phyloP scores from a whole-genome alignment of 2,329 filamentous ascomycete species.

The Albifimbria verrucaria region DNA sequence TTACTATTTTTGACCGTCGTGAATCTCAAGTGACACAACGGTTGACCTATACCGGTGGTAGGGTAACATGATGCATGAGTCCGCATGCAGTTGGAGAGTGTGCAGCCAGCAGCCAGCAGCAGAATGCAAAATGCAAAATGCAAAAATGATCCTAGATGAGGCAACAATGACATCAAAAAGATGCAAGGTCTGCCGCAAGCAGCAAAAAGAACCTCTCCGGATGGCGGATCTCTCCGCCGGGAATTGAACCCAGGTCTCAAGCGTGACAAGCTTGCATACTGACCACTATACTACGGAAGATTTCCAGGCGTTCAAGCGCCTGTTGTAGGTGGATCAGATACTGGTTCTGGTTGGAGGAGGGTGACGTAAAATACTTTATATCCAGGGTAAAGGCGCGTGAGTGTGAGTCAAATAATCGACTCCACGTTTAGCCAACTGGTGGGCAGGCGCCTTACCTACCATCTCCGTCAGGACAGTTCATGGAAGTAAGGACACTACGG shows the following conservation, averaged over 20 bases:
- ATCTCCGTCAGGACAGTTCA: too few species aligned
- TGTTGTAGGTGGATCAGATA: constrained; percentile 1
- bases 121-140: not conserved
- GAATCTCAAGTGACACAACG: too few species aligned
- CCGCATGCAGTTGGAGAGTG: too few species aligned
- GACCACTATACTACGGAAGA: constrained; percentile 10
- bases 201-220: not conserved
- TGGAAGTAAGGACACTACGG: too few species aligned
- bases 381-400: too few species aligned
- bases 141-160: not conserved
- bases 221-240: constrained; percentile 5
- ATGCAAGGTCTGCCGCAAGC: not conserved
- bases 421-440: too few species aligned
- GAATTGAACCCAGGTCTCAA: constrained; percentile 5
- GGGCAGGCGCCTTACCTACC: too few species aligned
- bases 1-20: too few species aligned
- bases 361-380: not conserved
- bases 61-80: too few species aligned
- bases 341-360: not conserved
- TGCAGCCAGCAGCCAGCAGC: too few species aligned
- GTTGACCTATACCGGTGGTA: too few species aligned
- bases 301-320: not conserved
- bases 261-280: constrained; percentile 8
- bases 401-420: too few species aligned
- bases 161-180: not conserved